A percentile compares a stretch with the other conserved stretches of the same genome.
phyloP scores from a whole-genome alignment of 306 rosid species.

The Cajanus cajan region DNA sequence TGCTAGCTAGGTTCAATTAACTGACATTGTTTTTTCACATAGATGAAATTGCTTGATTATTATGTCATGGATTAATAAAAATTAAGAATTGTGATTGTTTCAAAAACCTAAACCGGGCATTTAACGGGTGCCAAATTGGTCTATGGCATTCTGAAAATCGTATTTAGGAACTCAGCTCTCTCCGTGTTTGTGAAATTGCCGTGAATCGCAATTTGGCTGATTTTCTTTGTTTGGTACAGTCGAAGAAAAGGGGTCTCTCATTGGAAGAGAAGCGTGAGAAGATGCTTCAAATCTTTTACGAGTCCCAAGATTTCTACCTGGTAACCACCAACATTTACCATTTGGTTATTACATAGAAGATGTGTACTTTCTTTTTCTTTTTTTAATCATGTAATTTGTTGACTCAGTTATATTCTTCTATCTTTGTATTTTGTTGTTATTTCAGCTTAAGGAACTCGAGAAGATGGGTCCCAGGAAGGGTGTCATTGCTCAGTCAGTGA shows the following conservation, averaged over 20 bases:
- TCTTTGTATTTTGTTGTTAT: neutral
- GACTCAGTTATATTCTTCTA: neutral
- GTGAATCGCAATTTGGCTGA: neutral
- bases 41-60: neutral
- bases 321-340: constrained; percentile 35
- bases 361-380: neutral
- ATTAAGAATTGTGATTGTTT: neutral
- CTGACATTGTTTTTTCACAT: neutral
- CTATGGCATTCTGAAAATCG: neutral
- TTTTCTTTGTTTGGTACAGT: constrained; percentile 43
- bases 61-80: neutral
- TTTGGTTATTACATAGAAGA: neutral
- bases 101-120: neutral
- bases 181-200: constrained; percentile 30
- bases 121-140: neutral
- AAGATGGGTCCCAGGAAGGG: constrained; percentile 88
- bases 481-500: constrained; percentile 91
- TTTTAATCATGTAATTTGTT: neutral
- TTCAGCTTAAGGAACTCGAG: constrained; percentile 97
- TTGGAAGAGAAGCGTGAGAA: constrained; percentile 97
- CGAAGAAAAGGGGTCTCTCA: constrained; percentile 95
- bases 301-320: constrained; percentile 86
- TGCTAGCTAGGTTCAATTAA: constrained; percentile 1
- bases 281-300: constrained; percentile 94
- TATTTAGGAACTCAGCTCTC: neutral